Evolutionary conservation across 2,329 filamentous ascomycete genomes (phyloP).

Genomic region (Ophiocordyceps sinensis): DNA sequence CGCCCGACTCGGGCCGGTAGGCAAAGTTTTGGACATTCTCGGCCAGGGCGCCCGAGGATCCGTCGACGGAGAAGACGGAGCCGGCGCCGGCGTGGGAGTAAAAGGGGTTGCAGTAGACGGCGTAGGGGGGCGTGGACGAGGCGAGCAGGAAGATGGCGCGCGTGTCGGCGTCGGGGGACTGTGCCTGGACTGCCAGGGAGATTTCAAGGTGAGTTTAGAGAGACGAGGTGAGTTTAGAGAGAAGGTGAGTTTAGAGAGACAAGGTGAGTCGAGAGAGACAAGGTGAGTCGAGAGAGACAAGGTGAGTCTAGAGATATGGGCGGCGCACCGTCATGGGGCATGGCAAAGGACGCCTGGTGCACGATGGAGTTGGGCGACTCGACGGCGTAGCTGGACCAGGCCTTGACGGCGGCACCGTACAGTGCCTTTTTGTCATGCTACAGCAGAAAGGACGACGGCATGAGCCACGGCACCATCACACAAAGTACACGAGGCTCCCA

Average conservation of each 20-base stretch:
- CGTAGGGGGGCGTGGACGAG: conserved; percentile 61
- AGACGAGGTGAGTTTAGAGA: no score
- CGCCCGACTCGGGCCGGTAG: conserved; percentile 54
- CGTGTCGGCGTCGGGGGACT: conserved; percentile 60
- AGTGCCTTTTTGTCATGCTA: conserved; percentile 72
- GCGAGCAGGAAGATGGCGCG: conserved; percentile 81
- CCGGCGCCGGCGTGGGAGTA: conserved; percentile 74
- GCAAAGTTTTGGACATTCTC: conserved; percentile 58
- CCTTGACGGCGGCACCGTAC: conserved; percentile 87
- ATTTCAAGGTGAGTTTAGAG: no score
- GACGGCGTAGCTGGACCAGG: conserved; percentile 73
- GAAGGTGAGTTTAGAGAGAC: no score
- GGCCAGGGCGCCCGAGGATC: conserved; percentile 38
- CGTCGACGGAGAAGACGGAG: conserved; percentile 53
- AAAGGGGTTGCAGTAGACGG: conserved; percentile 82
- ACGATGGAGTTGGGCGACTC: conserved; percentile 61
- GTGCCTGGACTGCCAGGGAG: conserved; percentile 45
- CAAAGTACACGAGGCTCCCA: no score
- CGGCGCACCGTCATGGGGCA: conserved; percentile 58
- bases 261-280: no score
- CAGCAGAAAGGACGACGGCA: neutral
- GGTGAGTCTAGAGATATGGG: conserved; percentile 3
- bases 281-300: no score
- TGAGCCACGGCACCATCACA: no score
- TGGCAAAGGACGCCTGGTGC: conserved; percentile 59